These are phyloP conservation scores for Sporothrix brasiliensis DNA, from an alignment of 2,329 filamentous ascomycete species.

Conservation along the genomic window DNA sequence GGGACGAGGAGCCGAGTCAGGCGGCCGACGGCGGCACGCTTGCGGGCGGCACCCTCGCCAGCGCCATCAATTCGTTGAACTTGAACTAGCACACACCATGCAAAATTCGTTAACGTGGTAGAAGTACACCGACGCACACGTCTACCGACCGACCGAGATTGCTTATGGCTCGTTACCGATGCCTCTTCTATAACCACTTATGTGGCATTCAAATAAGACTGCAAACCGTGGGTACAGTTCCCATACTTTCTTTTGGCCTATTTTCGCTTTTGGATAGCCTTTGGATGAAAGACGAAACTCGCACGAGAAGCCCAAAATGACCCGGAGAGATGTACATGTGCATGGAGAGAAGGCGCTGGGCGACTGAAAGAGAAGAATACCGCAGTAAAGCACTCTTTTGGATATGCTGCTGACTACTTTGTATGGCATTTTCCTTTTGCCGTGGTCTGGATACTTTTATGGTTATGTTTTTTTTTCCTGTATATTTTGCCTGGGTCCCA, in stretches of 20 bases:
- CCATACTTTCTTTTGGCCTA: neutral
- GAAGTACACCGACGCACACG: neutral
- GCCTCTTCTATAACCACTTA: neutral
- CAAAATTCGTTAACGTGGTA: neutral
- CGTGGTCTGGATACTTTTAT: neutral
- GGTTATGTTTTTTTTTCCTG: neutral
- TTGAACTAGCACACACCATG: neutral
- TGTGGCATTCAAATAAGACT: neutral
- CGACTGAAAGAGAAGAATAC: neutral
- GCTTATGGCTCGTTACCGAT: neutral
- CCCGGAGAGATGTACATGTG: neutral
- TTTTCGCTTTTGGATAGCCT: neutral
- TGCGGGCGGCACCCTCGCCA: conserved; percentile 29
- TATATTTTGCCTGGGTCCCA: conserved; percentile 18
- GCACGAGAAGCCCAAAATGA: neutral
- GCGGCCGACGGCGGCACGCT: conserved; percentile 29
- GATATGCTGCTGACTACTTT: neutral
- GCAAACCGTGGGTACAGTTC: neutral
- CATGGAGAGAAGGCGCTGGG: neutral
- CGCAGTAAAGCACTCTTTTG: neutral
- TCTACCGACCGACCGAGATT: neutral
- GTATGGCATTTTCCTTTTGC: neutral
- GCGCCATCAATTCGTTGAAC: conserved; percentile 1
- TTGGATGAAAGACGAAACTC: neutral
- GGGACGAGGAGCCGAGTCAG: conserved; percentile 58